Evolutionary conservation across 129 eudicot genomes (phyloP), one percentile per base, ranked within the genome.

Genomic region (Logfia minima): DNA sequence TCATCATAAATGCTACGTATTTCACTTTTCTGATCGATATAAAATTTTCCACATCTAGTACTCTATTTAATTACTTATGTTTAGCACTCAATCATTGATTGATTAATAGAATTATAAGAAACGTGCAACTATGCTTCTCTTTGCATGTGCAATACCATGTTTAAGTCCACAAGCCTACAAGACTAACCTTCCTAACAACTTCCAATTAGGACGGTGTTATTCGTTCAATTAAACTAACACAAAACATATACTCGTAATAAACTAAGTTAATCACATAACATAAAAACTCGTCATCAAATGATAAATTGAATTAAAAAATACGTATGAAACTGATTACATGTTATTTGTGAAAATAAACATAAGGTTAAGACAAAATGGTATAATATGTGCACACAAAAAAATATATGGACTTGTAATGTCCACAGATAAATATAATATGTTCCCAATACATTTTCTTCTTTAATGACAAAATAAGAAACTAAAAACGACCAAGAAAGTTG

Each of bases 401-500:
- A 34, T n/a, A 5, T 5, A 34, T 34, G 6, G 37, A 8, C 11
- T 10, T 10, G 13, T 45, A 11, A 45, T 11, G 13, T 13, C 53
- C 53, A 11, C 11, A 11, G 10, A 39, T 39, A 39, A 39, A 8
- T 8, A 39, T 37, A 8, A 39, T 39, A 39, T 8, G 9, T 2
- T 39, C 2, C 10, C 14, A 39, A 39, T 8, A 45, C 53, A 18
- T 56, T n/a, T n/a, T 68, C 10, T 4, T 6, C 9, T 24, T 24
- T 24, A 13, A 13, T 31, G 43, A 68, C 4, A 23, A 43, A 26
- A 69, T 37, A 69, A 41, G 59, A 22, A 69, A 37, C 11, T 3
- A 37, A 19, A 23, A 21, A 59, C 35, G 53, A 21, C 68, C 74
- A 35, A 67, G 58, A 77, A 67, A 77, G 74, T 67, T 67, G 67